Base-by-base conservation (phyloP, 106 monocot genomes). In the Ottelia alismoides region DNA sequence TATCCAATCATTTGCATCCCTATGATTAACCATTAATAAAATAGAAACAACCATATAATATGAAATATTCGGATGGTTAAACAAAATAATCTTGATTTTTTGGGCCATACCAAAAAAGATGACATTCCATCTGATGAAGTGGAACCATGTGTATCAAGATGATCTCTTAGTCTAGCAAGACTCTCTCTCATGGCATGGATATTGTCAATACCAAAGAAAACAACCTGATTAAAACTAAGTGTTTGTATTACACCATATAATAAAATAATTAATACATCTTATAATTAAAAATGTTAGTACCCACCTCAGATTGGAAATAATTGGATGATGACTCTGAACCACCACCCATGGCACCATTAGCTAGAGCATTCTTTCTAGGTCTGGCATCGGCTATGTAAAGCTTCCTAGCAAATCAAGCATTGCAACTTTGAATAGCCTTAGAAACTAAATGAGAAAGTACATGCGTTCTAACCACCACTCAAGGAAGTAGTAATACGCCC, bases 151-250 rank as follows among this genome's bases (percentile, higher is more conserved):
- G 96, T 85, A 44, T 96, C 96, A 27, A 96, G 62, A 53, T 96
- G 89, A 44, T 96, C 96, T 70, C 96, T 84, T 22, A 96, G 78
- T 44, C 96, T 81, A 71, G 73, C 47, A 51, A 96, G 79, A 67
- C 96, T 96, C 21, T 96, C 96, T 72, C 96, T 81, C 88, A 96
- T 96, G 47, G 67, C 71, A 74, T 96, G 96, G 32, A 96, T 96
- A 56, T 96, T 96, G 45, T 89, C 89, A 52, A 96, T 96, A 30
- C 86, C 86, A 61, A 86, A 72, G 74, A 86, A 94, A 56, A 94
- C 81, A 62, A 94, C 76, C 94, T 94, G 45, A 30, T 43, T 43
- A 43, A 58, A 24, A 43, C 6, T 43, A 43, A 43, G 6, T 43
- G 16, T 43, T 43, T 43, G 16, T 7, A 43, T n/a, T n/a, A n/a